Base-by-base conservation (phyloP, 768 basidiomycete genomes). In the Leccinum longicurvipes region DNA sequence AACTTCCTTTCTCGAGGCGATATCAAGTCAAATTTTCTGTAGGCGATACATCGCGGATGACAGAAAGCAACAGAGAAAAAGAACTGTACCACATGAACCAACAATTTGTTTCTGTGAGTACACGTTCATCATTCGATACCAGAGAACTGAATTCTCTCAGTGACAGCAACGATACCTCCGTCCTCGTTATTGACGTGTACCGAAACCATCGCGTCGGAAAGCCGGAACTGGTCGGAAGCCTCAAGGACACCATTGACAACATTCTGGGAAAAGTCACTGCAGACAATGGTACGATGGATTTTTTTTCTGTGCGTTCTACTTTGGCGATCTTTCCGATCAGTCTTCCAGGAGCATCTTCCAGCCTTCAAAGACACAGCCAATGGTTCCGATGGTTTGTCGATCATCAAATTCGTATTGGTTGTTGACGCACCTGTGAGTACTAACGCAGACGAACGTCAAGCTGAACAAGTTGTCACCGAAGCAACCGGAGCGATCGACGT, bases 31-130 rank as follows among this genome's bases (percentile, higher is more conserved):
- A 41, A 3, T 19, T 41, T 41, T 19, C 19, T 19, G 39, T 41
- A 10, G 39, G 39, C 39, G 39, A 41, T 41, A n/a, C 6, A 12
- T 41, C 39, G 19, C 19, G 10, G 6, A 4, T 2, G 39, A 41
- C 39, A 19, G n/a, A 41, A 4, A 7, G 39, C 39, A 41, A 41
- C n/a, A 41, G 17, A 19, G 10, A 10, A 19, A 21, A 41, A 41
- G 8, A 41, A 41, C 8, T 10, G n/a, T 6, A 21, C 39, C 7
- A 19, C 19, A 19, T 41, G 39, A 19, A 12, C n/a, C 2, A 19
- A 41, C n/a, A 5, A n/a, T 1, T 4, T 41, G 3, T 41, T 8
- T 41, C 19, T 76, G 76, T 47, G 17, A 15, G 47, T 29, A 29
- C 19, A 47, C 11, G 28, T 12, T 9, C 10, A 8, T 29, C 15